A percentile compares a stretch with the other conserved stretches of the same genome.
phyloP scores from a whole-genome alignment of 192 early-diverging fungal genomes.

The Podila epigama region DNA sequence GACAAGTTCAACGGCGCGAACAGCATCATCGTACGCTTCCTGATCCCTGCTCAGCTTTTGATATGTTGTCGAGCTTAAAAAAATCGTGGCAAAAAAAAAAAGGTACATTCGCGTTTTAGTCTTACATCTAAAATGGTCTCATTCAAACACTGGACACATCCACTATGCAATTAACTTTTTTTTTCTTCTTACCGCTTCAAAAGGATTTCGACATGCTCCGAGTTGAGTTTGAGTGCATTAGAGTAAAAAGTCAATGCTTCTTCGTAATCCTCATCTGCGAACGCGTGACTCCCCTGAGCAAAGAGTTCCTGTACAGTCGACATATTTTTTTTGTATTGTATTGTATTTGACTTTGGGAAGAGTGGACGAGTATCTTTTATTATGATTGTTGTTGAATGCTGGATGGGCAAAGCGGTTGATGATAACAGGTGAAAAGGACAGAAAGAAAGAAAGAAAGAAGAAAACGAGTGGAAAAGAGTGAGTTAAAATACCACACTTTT shows the following conservation, averaged over 20 bases:
- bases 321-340: slow-evolving; percentile 6
- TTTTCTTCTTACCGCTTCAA: slow-evolving; percentile 61
- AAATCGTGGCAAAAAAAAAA: not conserved
- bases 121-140: not conserved
- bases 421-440: no score
- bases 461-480: no score
- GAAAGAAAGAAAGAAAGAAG: no score
- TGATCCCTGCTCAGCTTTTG: slow-evolving; percentile 68
- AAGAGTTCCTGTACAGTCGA: slow-evolving; percentile 34
- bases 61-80: slow-evolving; percentile 64
- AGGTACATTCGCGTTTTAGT: not conserved
- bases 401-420: no score
- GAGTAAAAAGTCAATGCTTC: slow-evolving; percentile 72
- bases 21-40: slow-evolving; percentile 72
- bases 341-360: no score
- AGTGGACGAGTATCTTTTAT: not conserved
- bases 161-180: not conserved
- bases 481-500: no score
- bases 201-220: slow-evolving; percentile 67
- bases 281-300: slow-evolving; percentile 72
- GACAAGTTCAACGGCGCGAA: slow-evolving; percentile 62
- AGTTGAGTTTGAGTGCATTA: slow-evolving; percentile 68
- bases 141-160: not conserved
- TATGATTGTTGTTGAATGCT: not conserved
- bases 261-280: slow-evolving; percentile 82